Percentiles rank a stretch among this genome's conserved stretches.
Evolutionary conservation across 331 rosid species (phyloP).

Genomic region (Acacia concinna): DNA sequence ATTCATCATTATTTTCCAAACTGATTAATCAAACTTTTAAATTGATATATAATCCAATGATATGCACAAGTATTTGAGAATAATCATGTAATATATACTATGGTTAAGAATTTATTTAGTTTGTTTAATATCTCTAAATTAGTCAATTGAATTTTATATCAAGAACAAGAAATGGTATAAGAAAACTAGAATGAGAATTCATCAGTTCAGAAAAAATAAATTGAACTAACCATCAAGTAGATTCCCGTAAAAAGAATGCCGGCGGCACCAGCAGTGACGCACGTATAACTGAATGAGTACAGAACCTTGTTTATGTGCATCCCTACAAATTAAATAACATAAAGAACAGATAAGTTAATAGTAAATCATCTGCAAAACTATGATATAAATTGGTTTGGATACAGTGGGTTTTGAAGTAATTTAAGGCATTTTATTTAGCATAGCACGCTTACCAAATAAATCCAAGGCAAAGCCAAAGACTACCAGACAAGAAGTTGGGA

Average conservation of each 20-base stretch:
- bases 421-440: background rate
- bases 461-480: conserved; percentile 65
- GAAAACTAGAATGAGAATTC: background rate
- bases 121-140: no score
- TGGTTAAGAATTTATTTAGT: no score
- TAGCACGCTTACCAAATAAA: conserved; percentile 53
- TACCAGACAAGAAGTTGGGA: conserved; percentile 66
- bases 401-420: background rate
- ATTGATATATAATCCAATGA: no score
- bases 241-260: conserved; percentile 75
- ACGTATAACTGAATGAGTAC: conserved; percentile 79
- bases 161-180: background rate
- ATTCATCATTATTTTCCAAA: no score
- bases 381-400: background rate
- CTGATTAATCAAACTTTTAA: no score
- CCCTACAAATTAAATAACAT: conserved; percentile 52
- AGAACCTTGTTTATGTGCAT: conserved; percentile 92
- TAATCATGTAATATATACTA: no score
- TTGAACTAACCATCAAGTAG: conserved; percentile 72
- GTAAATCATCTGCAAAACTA: background rate
- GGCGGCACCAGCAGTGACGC: conserved; percentile 82
- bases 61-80: no score
- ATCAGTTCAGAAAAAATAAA: background rate
- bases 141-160: no score
- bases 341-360: background rate